Base-by-base conservation (phyloP, 202 grass and related monocot genomes). In the Setaria viridis region DNA sequence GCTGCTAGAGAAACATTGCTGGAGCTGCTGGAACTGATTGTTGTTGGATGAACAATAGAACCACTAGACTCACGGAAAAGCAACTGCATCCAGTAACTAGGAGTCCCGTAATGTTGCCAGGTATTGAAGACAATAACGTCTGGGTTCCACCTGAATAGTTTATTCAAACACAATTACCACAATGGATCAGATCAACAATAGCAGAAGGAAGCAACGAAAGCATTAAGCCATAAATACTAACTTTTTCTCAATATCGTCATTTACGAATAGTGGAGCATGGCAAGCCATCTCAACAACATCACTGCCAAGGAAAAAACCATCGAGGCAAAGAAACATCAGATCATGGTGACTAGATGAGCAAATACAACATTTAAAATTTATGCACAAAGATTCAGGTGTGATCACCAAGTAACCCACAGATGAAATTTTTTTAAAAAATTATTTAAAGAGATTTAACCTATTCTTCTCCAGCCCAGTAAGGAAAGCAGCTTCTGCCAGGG, bases 81-180 rank as follows among this genome's bases (percentile, higher is more conserved):
- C 2, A 70, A 81, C 80, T 95, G 93, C 88, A 95, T 92, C 93
- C 93, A 94, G 67, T 94, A 94, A 85, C 93, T 98, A 45, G 95
- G 95, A 48, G 95, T 95, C 58, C 93, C 95, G 42, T 98, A 98
- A 25, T 90, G 80, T 37, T 95, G 89, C 86, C 91, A 85, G 21
- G 93, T 94, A 63, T 98, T 92, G 80, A 91, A 98, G 48, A 98
- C 93, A 57, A 98, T 95, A 0, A 91, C 93, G 82, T 98, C 95
- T 82, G 95, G 95, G 64, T 21, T 88, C 93, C 91, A 95, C 9
- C 95, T 98, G 81, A 80, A 85, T 74, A 35, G 64, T 67, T 35
- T 45, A 33, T 67, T 76, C 13, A 84, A 2, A 92, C 25, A 87
- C 69, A 71, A 80, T 66, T 25, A 50, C 6, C 17, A 2, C 20